Conservation (phyloP, 306 rosid genomes). For the Ormosia emarginata region DNA sequence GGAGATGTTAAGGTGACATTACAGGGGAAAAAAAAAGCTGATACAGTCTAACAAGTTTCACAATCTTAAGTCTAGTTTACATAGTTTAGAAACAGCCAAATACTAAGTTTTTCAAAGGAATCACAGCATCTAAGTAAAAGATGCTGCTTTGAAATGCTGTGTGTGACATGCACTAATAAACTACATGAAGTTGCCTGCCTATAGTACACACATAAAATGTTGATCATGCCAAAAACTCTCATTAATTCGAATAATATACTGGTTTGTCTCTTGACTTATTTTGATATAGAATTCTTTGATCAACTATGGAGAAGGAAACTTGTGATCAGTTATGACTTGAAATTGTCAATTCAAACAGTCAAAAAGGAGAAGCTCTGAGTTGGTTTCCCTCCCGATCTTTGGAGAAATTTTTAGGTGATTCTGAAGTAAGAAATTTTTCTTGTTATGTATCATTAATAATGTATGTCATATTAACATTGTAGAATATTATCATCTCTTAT, state of each 20-base stretch:
- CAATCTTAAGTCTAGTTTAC: neutral
- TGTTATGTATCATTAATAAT: too few species aligned
- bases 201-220: neutral
- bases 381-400: neutral
- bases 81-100: neutral
- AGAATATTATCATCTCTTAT: too few species aligned
- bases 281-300: neutral
- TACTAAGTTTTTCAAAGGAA: neutral
- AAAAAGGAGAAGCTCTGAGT: slow-evolving; percentile 31
- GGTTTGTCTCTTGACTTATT: neutral
- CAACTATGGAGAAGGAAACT: slow-evolving; percentile 2
- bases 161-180: neutral
- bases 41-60: neutral
- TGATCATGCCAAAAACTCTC: neutral
- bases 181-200: neutral
- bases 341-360: slow-evolving; percentile 44
- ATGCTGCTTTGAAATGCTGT: neutral
- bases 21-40: neutral
- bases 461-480: too few species aligned
- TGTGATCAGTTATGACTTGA: slow-evolving; percentile 19
- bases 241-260: neutral
- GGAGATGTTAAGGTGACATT: neutral
- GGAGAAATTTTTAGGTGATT: too few species aligned
- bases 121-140: slow-evolving; percentile 14
- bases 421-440: too few species aligned